Evolutionary conservation across 371 early-diverging fungal genomes (phyloP), one percentile per base, ranked within the genome.

Genomic region (Mucor saturninus): DNA sequence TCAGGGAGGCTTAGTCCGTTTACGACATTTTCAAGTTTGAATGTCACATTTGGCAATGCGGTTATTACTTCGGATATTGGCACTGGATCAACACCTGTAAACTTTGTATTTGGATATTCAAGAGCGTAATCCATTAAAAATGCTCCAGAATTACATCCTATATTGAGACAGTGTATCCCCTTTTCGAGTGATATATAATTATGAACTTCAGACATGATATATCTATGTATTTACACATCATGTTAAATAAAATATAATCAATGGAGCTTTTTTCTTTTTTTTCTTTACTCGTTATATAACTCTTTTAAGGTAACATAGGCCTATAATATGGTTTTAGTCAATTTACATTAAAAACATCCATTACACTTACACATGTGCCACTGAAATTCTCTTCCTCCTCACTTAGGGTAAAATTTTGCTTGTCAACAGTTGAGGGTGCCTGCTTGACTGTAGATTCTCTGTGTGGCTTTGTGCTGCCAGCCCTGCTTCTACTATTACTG

Each of bases 121-220:
- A 29, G 10, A 28, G 66, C 66, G 50, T 66, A 66, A 26, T 71
- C 71, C 29, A 43, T 60, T n/a, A 59, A 29, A 42, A 50, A 53
- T 4, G 45, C 51, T 26, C 64, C 64, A 7, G 51, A n/a, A 6
- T 52, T 57, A 43, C 64, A 63, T 5, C 57, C 49, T 32, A 63
- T 32, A 57, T 62, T 31, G 3, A 54, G 21, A 28, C 38, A 40
- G 7, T 48, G 13, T 1, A 51, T n/a, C 13, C 50, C 62, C 1
- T 62, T 30, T 51, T 56, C n/a, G 30, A 56, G 56, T 39, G 31
- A 31, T 13, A 30, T 6, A 21, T 51, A 42, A 9, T 50, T 31
- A 14, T 37, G 28, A 50, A 49, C 43, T 63, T 55, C 21, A 26
- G n/a, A 21, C 0, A 40, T 15, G 32, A 30, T 0, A 55, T 54